These are phyloP conservation scores for Sphaerosporella brunnea DNA, from an alignment of 495 filamentous ascomycete genomes.

Conservation along the genomic window DNA sequence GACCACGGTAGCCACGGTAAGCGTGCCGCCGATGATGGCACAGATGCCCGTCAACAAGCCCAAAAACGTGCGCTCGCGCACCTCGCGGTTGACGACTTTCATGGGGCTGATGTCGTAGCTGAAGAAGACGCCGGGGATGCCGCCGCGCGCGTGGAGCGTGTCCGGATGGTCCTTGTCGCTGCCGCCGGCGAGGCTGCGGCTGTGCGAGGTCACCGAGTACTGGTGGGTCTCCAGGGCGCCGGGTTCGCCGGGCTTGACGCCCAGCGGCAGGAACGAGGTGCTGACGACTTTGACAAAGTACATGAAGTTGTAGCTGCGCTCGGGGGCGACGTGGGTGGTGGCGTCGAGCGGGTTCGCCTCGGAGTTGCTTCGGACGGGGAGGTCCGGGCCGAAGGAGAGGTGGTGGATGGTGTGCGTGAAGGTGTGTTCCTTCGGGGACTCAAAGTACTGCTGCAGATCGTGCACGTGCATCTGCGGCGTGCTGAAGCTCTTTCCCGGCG, in stretches of 20 bases:
- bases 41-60: slow-evolving; percentile 87
- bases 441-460: slow-evolving; percentile 84
- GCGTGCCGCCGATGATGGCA: slow-evolving; percentile 80
- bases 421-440: slow-evolving; percentile 52
- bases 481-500: slow-evolving; percentile 82
- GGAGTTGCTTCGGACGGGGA: slow-evolving; percentile 36
- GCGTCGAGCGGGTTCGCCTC: slow-evolving; percentile 69
- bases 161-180: slow-evolving; percentile 70
- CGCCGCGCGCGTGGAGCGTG: slow-evolving; percentile 68
- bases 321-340: slow-evolving; percentile 55
- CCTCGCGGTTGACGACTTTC: slow-evolving; percentile 98
- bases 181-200: slow-evolving; percentile 65
- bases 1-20: slow-evolving; percentile 87
- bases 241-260: slow-evolving; percentile 35
- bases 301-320: slow-evolving; percentile 87
- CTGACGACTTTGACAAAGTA: slow-evolving; percentile 98
- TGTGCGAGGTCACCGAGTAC: slow-evolving; percentile 91
- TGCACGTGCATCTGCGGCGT: slow-evolving; percentile 94
- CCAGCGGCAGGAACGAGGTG: slow-evolving; percentile 68
- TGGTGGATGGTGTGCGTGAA: slow-evolving; percentile 84
- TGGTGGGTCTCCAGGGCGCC: slow-evolving; percentile 74
- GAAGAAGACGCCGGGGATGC: slow-evolving; percentile 96
- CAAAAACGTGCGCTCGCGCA: slow-evolving; percentile 65
- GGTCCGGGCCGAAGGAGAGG: slow-evolving; percentile 81
- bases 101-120: slow-evolving; percentile 98